These are phyloP conservation scores for Phoma herbarum DNA, from an alignment of 2,329 filamentous ascomycete genomes.

Conservation along the genomic window DNA sequence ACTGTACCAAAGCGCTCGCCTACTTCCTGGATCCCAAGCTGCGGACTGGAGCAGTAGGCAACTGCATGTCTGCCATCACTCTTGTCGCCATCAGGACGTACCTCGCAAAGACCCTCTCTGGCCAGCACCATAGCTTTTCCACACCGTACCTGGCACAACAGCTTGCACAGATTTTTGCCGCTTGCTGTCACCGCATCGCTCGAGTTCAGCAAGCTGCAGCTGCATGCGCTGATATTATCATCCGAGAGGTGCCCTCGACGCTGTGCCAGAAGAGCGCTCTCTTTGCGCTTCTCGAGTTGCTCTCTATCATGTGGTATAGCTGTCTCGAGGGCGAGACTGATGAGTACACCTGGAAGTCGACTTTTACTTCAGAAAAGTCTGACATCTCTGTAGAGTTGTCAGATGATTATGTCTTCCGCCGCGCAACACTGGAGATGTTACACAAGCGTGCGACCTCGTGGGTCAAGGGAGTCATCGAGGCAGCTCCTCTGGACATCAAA, in stretches of 20 bases:
- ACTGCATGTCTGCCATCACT: constrained; percentile 69
- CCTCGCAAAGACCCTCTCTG: constrained; percentile 75
- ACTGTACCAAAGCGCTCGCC: constrained; percentile 86
- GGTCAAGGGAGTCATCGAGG: constrained; percentile 80
- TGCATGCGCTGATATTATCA: constrained; percentile 83
- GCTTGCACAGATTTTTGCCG: constrained; percentile 82
- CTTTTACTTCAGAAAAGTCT: constrained; percentile 78
- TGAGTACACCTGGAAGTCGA: constrained; percentile 85
- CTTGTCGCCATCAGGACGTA: constrained; percentile 81
- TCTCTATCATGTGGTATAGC: constrained; percentile 94
- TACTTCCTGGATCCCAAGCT: constrained; percentile 96
- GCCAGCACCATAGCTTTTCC: constrained; percentile 79
- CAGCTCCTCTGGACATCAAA: constrained; percentile 93
- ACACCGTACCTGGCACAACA: constrained; percentile 90
- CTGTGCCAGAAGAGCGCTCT: constrained; percentile 89
- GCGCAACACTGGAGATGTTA: constrained; percentile 78
- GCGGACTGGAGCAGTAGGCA: constrained; percentile 66
- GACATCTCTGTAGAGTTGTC: constrained; percentile 89
- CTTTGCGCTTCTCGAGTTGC: constrained; percentile 88
- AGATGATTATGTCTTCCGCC: constrained; percentile 86
- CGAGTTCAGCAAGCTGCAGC: constrained; percentile 89
- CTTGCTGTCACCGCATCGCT: constrained; percentile 92
- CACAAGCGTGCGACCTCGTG: constrained; percentile 80
- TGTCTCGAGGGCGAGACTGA: constrained; percentile 95
- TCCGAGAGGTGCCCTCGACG: constrained; percentile 84